These are phyloP conservation scores for Aspergillus piperis DNA, from an alignment of 2,329 filamentous ascomycete species.

Conservation along the genomic window DNA sequence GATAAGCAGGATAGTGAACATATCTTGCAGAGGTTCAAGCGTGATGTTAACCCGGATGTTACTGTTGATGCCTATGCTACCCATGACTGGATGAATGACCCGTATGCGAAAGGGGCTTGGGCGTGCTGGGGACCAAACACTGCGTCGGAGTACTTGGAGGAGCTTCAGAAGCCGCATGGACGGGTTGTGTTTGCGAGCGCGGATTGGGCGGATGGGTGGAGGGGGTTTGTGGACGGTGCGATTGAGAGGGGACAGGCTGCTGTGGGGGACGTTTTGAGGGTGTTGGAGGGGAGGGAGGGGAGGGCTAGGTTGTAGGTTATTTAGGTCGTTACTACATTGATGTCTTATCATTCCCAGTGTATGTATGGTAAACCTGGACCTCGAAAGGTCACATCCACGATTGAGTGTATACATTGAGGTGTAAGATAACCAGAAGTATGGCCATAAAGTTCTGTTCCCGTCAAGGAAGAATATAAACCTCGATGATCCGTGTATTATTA, in stretches of 20 bases:
- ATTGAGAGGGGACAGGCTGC: slow-evolving; percentile 30
- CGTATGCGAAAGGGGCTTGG: slow-evolving; percentile 32
- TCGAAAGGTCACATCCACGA: no score
- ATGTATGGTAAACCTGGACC: no score
- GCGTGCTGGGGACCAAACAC: slow-evolving; percentile 19
- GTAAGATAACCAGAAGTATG: no score
- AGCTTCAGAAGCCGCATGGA: slow-evolving; percentile 30
- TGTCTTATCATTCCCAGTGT: no score
- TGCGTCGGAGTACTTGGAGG: slow-evolving; percentile 20
- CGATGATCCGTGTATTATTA: no score
- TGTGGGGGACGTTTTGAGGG: slow-evolving; percentile 1
- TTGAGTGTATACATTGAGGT: no score
- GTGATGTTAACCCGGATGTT: slow-evolving; percentile 6
- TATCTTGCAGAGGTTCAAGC: slow-evolving; percentile 14
- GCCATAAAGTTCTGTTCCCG: no score
- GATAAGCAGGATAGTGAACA: slow-evolving; percentile 14
- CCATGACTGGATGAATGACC: slow-evolving; percentile 35
- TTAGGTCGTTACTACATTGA: not conserved
- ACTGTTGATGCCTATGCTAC: slow-evolving; percentile 14
- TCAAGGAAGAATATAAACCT: no score
- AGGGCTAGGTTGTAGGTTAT: not conserved
- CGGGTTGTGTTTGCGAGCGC: slow-evolving; percentile 34
- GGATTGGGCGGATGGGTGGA: slow-evolving; percentile 40
- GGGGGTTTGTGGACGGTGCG: slow-evolving; percentile 39
- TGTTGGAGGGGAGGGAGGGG: not conserved